Evolutionary conservation across 169 alveolate genomes (phyloP).

Genomic region (Eimeria zaria): DNA sequence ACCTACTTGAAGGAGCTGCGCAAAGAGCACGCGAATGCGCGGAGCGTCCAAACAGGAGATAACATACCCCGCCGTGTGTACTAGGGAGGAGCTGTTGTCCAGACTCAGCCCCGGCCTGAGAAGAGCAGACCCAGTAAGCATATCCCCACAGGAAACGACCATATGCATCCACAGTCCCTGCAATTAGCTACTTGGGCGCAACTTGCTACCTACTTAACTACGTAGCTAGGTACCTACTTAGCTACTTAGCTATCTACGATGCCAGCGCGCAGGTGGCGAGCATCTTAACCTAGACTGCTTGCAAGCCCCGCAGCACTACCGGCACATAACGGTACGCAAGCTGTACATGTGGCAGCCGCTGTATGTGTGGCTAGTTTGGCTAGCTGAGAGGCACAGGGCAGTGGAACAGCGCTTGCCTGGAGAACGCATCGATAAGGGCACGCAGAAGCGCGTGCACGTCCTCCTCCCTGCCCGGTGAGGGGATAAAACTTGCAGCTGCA

Average conservation of each 20-base stretch:
- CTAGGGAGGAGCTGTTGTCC: constrained; percentile 57
- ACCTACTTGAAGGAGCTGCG: constrained; percentile 47
- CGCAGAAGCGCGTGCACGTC: constrained; percentile 55
- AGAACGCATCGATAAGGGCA: constrained; percentile 65
- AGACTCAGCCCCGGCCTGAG: constrained; percentile 67
- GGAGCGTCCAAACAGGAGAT: constrained; percentile 63
- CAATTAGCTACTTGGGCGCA: background rate
- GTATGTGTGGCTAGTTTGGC: background rate
- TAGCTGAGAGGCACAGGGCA: background rate
- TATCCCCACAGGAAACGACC: too few relatives aligned
- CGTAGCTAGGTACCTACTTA: background rate
- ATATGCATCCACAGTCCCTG: background rate
- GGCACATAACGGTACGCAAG: too few relatives aligned
- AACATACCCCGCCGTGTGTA: constrained; percentile 49
- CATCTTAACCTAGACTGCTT: too few relatives aligned
- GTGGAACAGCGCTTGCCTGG: background rate
- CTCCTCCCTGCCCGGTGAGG: constrained; percentile 56
- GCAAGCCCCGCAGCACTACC: background rate
- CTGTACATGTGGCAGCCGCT: background rate
- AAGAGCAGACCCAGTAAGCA: background rate
- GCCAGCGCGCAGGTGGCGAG: too few relatives aligned
- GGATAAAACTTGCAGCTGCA: constrained; percentile 62
- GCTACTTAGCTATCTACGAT: background rate
- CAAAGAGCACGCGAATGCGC: constrained; percentile 45
- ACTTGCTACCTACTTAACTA: background rate